A percentile compares a stretch with the other conserved stretches of the same genome.
These are phyloP conservation scores for Graphilbum ipis-grandicollis DNA, from an alignment of 2,329 filamentous ascomycete species.

Conservation along the genomic window DNA sequence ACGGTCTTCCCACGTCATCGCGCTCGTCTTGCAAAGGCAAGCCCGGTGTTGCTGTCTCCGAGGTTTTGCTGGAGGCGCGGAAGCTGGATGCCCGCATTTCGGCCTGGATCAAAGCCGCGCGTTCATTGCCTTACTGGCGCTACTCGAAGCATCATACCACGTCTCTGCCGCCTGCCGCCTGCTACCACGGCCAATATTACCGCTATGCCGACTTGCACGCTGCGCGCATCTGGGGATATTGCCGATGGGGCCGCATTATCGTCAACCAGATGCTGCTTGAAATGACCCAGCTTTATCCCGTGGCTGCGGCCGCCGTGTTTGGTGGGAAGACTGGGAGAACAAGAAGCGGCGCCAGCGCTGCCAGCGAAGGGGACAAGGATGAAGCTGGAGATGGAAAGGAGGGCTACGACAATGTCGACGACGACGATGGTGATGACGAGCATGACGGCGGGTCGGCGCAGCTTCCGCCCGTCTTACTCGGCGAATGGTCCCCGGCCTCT, in stretches of 20 bases:
- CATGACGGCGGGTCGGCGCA: no score
- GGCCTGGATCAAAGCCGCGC: slow-evolving; percentile 19
- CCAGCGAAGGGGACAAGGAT: no score
- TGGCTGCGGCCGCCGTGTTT: slow-evolving; percentile 1
- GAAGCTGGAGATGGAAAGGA: no score
- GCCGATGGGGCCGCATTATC: slow-evolving; percentile 39
- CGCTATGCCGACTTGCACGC: slow-evolving; percentile 35
- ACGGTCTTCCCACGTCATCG: slow-evolving; percentile 20
- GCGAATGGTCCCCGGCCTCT: no score
- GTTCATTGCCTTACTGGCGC: slow-evolving; percentile 16
- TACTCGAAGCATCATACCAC: slow-evolving; percentile 16
- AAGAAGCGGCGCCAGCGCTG: not conserved
- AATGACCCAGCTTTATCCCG: slow-evolving; percentile 19
- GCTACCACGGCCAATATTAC: slow-evolving; percentile 37
- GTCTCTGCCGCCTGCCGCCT: slow-evolving; percentile 19
- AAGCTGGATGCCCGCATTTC: slow-evolving; percentile 22
- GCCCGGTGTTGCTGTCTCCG: slow-evolving; percentile 12
- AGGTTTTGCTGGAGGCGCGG: slow-evolving; percentile 19
- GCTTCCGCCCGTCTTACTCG: no score
- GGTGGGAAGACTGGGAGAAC: not conserved
- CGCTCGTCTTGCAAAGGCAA: no score
- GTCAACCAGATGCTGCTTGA: slow-evolving; percentile 30
- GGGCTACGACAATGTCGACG: no score
- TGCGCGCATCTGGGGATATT: slow-evolving; percentile 40
- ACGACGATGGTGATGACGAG: not conserved